Evolutionary conservation across 768 basidiomycete species (phyloP).

Genomic region (Stropharia rugosoannulata): DNA sequence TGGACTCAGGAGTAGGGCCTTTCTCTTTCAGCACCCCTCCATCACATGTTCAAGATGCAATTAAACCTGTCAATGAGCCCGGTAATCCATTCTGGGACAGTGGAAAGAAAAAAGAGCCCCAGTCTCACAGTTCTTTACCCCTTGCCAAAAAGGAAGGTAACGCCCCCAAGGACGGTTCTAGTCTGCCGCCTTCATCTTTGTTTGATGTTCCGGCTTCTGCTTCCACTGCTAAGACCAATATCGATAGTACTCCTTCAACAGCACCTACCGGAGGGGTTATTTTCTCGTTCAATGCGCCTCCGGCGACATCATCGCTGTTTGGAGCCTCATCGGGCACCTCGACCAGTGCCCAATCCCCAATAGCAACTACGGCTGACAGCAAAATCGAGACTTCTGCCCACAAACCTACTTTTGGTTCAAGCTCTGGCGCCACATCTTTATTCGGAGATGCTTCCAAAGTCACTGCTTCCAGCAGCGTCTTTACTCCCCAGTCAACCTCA

Average conservation of each 20-base stretch:
- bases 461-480: constrained; percentile 17
- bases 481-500: constrained; percentile 16
- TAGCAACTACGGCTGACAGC: constrained; percentile 16
- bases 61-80: constrained; percentile 33
- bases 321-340: neutral
- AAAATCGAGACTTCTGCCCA: constrained; percentile 12
- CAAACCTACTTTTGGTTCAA: constrained; percentile 18
- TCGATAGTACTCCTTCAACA: neutral
- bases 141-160: constrained; percentile 6
- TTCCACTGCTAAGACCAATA: constrained; percentile 3
- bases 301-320: neutral
- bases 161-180: neutral
- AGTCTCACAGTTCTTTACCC: constrained; percentile 8
- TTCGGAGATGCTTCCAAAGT: constrained; percentile 18
- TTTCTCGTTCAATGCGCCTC: constrained; percentile 21
- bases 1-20: constrained; percentile 1
- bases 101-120: constrained; percentile 22
- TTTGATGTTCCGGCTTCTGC: constrained; percentile 7
- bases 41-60: neutral
- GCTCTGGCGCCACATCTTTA: constrained; percentile 12
- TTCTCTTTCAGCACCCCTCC: constrained; percentile 9
- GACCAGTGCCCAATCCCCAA: constrained; percentile 12
- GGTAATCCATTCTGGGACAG: constrained; percentile 47
- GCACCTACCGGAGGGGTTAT: neutral
- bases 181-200: neutral